Base-by-base conservation (phyloP, 192 early-diverging fungal species). In the Paraglomus brasilianum region DNA sequence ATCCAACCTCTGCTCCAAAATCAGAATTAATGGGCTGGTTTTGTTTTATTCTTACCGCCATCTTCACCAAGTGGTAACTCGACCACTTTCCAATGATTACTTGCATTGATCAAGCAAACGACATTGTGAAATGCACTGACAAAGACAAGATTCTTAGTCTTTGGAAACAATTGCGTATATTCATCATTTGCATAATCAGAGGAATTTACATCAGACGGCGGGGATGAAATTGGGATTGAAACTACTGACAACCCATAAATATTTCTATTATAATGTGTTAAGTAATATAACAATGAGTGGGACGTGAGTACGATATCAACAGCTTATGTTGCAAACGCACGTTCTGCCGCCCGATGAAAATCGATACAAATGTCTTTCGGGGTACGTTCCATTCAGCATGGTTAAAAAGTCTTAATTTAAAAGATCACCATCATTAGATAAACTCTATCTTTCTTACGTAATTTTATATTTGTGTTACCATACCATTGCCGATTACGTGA, bases 101-200 rank as follows among this genome's bases (percentile, higher is more conserved):
- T 13, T 1, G 55, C 53, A 4, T 51, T 45, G 17, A 57, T 8
- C 10, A 69, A 69, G 47, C 67, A 69, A 38, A 45, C 58, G 19
- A 69, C 17, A 0, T 51, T 55, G 39, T 69, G 58, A 21, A 69
- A 69, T 13, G 53, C 44, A n/a, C 67, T 69, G 36, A 57, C 53
- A n/a, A 69, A 57, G 44, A 69, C 21, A 57, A 57, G 67, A 13
- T 57, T 8, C 14, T 57, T 30, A 0, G 36, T 40, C 43, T 52
- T 51, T 67, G 13, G 15, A 64, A 19, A 47, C 17, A 24, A 11
- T n/a, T 40, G 15, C 39, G 47, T 30, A 15, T 66, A 11, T 7
- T 11, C 14, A 19, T 66, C 15, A 53, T 42, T 44, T 30, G 15
- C 17, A 21, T 15, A 40, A 8, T 47, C 17, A 1, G 7, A 5